phyloP scores from a whole-genome alignment of 2,329 filamentous ascomycete species.

The Aspergillus sp. region DNA sequence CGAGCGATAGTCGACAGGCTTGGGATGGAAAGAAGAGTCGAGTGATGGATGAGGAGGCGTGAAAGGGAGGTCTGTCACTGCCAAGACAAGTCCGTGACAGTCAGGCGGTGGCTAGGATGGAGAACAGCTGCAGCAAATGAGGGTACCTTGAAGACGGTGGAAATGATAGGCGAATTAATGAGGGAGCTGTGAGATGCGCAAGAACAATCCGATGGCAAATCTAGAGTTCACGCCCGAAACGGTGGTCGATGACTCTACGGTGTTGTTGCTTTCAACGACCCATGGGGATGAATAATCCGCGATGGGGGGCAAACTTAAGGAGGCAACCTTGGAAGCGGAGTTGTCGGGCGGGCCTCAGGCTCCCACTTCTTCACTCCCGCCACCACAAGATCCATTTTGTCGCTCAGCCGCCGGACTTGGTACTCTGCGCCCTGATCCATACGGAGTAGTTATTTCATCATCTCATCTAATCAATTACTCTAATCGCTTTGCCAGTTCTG shows the following conservation, averaged over 20 bases:
- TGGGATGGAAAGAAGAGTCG: constrained; percentile 7
- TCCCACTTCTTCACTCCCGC: not conserved
- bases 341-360: not conserved
- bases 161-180: not conserved
- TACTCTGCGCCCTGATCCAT: not conserved
- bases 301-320: not conserved
- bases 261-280: not conserved
- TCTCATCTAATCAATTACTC: not conserved
- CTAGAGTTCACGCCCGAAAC: not conserved
- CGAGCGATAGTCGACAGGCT: constrained; percentile 8
- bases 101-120: constrained; percentile 8
- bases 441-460: not conserved
- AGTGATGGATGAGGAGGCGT: constrained; percentile 17
- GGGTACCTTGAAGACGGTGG: not conserved
- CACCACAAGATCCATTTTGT: not conserved
- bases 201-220: not conserved
- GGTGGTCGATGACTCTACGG: not conserved
- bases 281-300: not conserved
- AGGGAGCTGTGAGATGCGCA: not conserved
- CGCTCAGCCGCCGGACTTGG: not conserved
- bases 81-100: constrained; percentile 22
- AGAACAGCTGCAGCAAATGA: not conserved
- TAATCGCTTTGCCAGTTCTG: no score
- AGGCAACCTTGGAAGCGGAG: not conserved
- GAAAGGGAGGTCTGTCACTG: constrained; percentile 19